Evolutionary conservation across 148 eudicot species (phyloP).

Genomic region (Spergularia marina): DNA sequence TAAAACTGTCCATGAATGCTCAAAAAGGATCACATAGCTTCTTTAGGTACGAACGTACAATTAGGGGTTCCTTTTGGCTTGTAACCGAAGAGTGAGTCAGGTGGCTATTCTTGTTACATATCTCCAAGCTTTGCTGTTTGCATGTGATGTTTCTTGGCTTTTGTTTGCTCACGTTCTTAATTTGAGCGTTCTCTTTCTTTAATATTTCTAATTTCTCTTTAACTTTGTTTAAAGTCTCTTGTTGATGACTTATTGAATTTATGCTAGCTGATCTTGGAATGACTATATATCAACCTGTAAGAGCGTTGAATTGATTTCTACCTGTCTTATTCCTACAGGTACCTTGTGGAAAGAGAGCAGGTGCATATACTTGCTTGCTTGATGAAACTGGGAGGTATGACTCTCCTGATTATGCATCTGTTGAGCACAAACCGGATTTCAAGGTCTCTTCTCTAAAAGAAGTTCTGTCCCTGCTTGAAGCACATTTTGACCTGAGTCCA

Average conservation of each 20-base stretch:
- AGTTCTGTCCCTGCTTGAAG: conserved; percentile 53
- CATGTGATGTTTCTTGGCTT: no score
- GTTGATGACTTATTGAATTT: no score
- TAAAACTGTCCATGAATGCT: no score
- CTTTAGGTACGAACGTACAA: no score
- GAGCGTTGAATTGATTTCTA: not conserved
- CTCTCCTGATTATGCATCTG: conserved; percentile 53
- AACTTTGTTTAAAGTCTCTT: no score
- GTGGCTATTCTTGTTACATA: not conserved
- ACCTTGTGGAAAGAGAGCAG: conserved; percentile 92
- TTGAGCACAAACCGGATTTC: conserved; percentile 73
- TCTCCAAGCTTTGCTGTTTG: no score
- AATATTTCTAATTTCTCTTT: no score
- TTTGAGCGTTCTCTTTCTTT: no score
- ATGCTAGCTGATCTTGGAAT: no score
- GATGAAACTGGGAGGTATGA: conserved; percentile 89
- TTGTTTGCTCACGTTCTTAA: no score
- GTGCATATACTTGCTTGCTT: conserved; percentile 82
- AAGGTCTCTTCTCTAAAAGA: conserved; percentile 74
- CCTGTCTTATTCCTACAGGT: conserved; percentile 38
- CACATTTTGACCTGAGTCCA: conserved; percentile 58
- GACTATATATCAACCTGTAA: not conserved
- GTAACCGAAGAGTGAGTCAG: not conserved
- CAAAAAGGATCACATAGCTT: no score
- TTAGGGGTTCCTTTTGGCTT: no score